Evolutionary conservation across 305 asterid genomes (phyloP), one percentile per base, ranked within the genome.

Genomic region (Striga hermonthica): DNA sequence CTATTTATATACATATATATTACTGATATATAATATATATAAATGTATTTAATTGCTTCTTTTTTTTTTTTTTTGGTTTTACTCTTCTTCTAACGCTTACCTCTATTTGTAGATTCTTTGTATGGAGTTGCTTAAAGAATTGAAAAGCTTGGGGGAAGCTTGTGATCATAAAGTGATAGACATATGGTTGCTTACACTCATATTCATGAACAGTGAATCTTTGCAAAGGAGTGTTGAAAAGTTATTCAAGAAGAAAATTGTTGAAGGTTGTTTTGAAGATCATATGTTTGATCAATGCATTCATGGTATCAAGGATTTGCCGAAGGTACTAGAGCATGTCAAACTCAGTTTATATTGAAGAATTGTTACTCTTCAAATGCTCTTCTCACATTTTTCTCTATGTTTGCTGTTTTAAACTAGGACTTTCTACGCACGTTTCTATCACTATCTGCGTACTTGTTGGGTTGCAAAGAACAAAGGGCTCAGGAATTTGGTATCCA

Each of bases 391-490:
- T 50, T 62, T 57, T 45, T 60, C 60, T 66, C 54, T 65, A 57
- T 73, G 47, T 71, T 71, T 76, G 59, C 37, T 53, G 35, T 53
- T 53, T 16, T 53, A 16, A 53, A 53, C 59, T 9, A 90, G 97
- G 97, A 85, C 64, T 84, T 79, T 74, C 86, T 90, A 54, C 80
- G 90, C 53, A 73, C 87, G 37, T 82, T 87, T 74, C 81, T 90
- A 48, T 85, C 91, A 48, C 72, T 90, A 63, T 82, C 95, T 72
- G 84, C 85, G 53, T 83, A 76, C 81, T 73, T 90, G 78, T 58
- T 87, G 90, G 78, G 86, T 35, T 82, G 95, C 89, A 90, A 87
- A 84, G 95, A 90, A 80, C 82, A 78, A 71, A 75, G 74, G 69
- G 88, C 83, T 56, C 82, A 78, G 72, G 83, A 83, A 69, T 80